phyloP scores from a whole-genome alignment of 2,329 filamentous ascomycete genomes.

The Aureobasidium sp. region DNA sequence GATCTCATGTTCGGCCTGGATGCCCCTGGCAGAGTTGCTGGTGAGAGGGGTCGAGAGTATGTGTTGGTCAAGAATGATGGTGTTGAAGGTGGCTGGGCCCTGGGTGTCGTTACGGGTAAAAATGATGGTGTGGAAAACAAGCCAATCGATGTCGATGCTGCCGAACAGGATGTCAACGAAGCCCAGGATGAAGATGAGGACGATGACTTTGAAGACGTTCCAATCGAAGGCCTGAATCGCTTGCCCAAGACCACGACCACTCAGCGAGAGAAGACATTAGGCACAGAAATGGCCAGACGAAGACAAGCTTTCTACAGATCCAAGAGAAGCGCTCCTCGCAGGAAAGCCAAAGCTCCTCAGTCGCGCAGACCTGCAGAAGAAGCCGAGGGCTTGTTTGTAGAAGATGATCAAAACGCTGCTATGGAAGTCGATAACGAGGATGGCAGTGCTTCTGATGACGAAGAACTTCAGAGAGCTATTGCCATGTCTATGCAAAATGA shows the following conservation, averaged over 20 bases:
- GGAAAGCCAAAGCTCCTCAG: conserved; percentile 20
- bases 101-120: conserved; percentile 84
- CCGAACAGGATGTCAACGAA: conserved; percentile 44
- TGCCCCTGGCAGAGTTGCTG: conserved; percentile 61
- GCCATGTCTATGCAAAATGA: conserved; percentile 68
- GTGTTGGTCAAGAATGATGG: conserved; percentile 93
- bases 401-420: conserved; percentile 29
- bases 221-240: conserved; percentile 81
- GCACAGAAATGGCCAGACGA: conserved; percentile 29
- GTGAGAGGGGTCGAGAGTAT: conserved; percentile 88
- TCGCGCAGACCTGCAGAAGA: conserved; percentile 34
- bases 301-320: conserved; percentile 44
- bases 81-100: conserved; percentile 89
- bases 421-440: conserved; percentile 31
- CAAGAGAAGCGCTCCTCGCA: conserved; percentile 17
- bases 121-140: conserved; percentile 73
- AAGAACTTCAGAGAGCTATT: conserved; percentile 75
- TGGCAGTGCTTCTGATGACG: conserved; percentile 53
- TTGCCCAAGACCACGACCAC: conserved; percentile 55
- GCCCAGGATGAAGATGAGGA: conserved; percentile 56
- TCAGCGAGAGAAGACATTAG: conserved; percentile 21
- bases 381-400: conserved; percentile 51
- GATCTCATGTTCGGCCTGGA: conserved; percentile 60
- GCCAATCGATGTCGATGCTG: conserved; percentile 82
- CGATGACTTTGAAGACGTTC: conserved; percentile 85